Evolutionary conservation across 495 filamentous ascomycete species (phyloP).

Genomic region (Talaromyces stipitatus): DNA sequence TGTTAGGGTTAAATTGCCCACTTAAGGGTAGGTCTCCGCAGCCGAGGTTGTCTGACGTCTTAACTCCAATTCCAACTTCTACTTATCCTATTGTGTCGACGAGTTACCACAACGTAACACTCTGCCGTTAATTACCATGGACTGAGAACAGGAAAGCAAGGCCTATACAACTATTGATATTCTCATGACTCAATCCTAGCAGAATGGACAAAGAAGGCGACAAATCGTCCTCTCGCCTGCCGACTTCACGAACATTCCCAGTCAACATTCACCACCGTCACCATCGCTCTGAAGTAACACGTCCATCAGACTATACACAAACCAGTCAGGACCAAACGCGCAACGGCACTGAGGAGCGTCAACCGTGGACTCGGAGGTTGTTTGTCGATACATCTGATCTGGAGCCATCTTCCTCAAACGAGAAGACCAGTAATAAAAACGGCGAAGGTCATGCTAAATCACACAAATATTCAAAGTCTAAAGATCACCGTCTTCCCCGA

Average conservation of each 20-base stretch:
- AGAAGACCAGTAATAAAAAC: conserved; percentile 11
- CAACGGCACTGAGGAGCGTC: conserved; percentile 3
- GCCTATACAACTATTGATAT: too few relatives aligned
- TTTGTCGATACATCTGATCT: conserved; percentile 13
- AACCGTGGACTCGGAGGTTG: conserved; percentile 13
- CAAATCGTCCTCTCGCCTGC: conserved; percentile 2
- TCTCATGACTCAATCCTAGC: too few relatives aligned
- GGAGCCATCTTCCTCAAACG: conserved; percentile 9
- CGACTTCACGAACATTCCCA: conserved; percentile 1
- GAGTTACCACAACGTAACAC: too few relatives aligned
- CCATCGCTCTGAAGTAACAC: not conserved
- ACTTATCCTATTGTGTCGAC: too few relatives aligned
- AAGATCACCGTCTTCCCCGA: conserved; percentile 27
- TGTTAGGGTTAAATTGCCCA: too few relatives aligned
- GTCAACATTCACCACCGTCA: conserved; percentile 5
- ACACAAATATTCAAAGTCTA: conserved; percentile 30
- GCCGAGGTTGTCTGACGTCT: not conserved
- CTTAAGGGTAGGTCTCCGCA: not conserved
- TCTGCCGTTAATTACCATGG: too few relatives aligned
- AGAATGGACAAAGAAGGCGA: not conserved
- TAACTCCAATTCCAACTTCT: not conserved
- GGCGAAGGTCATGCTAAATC: not conserved
- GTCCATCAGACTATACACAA: not conserved
- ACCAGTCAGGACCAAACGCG: not conserved
- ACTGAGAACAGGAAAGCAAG: too few relatives aligned